Evolutionary conservation across 2,329 filamentous ascomycete genomes (phyloP), one percentile per base, ranked within the genome.

Genomic region (Lasiodiplodia theobromae): DNA sequence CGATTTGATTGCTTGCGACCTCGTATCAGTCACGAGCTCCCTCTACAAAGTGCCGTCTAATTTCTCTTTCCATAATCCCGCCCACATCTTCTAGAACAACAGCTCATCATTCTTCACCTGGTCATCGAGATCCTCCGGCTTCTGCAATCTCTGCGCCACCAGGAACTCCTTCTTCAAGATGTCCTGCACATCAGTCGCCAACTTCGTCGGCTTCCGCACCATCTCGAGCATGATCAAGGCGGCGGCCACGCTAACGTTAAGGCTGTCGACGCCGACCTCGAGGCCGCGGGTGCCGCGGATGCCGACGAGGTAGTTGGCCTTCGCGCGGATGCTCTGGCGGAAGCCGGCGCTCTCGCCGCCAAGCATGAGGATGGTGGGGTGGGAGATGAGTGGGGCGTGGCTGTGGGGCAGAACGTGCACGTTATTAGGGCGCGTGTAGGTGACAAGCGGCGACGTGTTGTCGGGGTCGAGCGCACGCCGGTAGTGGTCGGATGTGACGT

Each of bases 221-320:
- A 96, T 93, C 0, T 90, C 84, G 71, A 90, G 86, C 70, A 90
- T 90, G 63, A 98, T 81, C 60, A 98, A 82, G 0, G 89, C 93
- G 7, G 92, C 89, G 1, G 96, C 95, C 23, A 97, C 94, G 76
- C 92, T 93, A 49, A 98, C 96, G 77, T 99, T 98, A 77, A 99
- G 81, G 78, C 94, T 97, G 79, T 98, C 95, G 2, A 99, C 89
- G 1, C 86, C 77, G 72, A 89, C 77, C 74, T 83, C 71, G 76
- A 82, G 52, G 2, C 74, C 71, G 79, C 85, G 71, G 72, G 81
- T 78, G 78, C 86, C 78, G 78, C 87, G 72, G 66, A 99, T 92
- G 7, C 89, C 85, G 18, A 90, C 82, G 31, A 84, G 82, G 23
- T 81, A 82, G 75, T 97, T 88, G 0, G 92, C 90, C 68, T 87